Evolutionary conservation across 148 eudicot genomes (phyloP), one percentile per base, ranked within the genome.

Genomic region (Mesembryanthemum crystallinum): DNA sequence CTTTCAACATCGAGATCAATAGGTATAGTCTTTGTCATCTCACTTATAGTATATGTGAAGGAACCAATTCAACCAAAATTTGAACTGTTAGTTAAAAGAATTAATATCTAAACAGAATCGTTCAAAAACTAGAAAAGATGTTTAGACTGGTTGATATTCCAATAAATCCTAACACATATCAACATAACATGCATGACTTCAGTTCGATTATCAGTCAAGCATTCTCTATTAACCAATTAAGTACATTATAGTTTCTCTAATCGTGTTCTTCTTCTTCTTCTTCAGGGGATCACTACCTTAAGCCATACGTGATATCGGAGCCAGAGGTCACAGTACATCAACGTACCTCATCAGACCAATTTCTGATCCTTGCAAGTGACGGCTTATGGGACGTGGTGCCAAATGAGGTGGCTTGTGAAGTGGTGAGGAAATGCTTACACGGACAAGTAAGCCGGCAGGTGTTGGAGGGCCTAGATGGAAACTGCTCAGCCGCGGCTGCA

Each of bases 351-450:
- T 25, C 66, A 45, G 89, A 87, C 18, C 75, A 83, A 12, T 88
- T 87, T 55, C 80, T 85, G 0, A 81, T 88, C 39, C 76, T 88
- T 23, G 92, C 86, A 3, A 86, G 78, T 13, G 85, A 85, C 32
- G 92, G 92, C 0, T 43, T 88, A 35, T 88, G 89, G 87, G 89
- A 87, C 58, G 88, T 88, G n/a, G 79, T 88, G 18, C 28, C 82
- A 1, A 83, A 85, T 25, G 87, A 85, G 13, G 18, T 69, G 3
- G 92, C 88, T 1, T 74, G 84, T 14, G 82, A 85, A 10, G 58
- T 87, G 0, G 92, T 85, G 5, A 82, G 66, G 54, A 79, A 69
- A 73, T 83, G 88, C 61, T 72, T 78, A 29, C 1, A 57, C 7
- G 83, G 83, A 13, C 75, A 80, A 75, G 68, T 73, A 0, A 73